Evolutionary conservation across 257 asterid species (phyloP).

Genomic region (Rubia yunnanensis): DNA sequence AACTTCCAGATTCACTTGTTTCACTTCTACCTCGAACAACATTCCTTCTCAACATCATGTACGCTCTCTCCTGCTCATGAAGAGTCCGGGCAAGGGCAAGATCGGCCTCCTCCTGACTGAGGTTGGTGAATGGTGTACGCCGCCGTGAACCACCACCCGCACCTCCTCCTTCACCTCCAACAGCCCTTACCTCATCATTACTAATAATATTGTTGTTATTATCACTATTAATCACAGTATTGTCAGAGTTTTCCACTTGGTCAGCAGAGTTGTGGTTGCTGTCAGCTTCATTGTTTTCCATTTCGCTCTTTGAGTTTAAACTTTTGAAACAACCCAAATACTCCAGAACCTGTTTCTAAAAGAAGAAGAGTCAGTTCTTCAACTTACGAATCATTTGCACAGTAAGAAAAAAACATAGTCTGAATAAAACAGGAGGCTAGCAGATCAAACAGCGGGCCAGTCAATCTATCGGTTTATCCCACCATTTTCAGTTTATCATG

Average conservation of each 20-base stretch:
- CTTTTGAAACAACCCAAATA: background rate
- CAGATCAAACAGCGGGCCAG: too few species aligned
- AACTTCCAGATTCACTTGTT: constrained; percentile 65
- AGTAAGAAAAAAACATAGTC: background rate
- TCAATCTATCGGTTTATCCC: too few species aligned
- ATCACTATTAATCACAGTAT: background rate
- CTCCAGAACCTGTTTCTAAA: background rate
- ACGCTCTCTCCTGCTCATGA: constrained; percentile 60
- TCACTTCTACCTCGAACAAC: constrained; percentile 54
- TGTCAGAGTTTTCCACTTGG: constrained; percentile 14
- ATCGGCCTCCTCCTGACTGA: constrained; percentile 87
- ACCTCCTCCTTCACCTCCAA: constrained; percentile 11
- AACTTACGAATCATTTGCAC: background rate
- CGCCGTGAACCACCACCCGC: constrained; percentile 30
- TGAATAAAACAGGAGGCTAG: too few species aligned
- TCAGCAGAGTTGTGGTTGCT: constrained; percentile 3
- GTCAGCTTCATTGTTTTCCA: constrained; percentile 22
- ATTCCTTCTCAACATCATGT: background rate
- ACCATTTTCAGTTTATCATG: background rate
- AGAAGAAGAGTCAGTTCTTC: background rate
- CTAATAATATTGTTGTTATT: background rate
- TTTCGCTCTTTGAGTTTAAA: background rate
- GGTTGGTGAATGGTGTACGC: constrained; percentile 77
- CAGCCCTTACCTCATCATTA: background rate
- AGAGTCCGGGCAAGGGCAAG: constrained; percentile 94